Evolutionary conservation across 768 basidiomycete species (phyloP), one percentile per base, ranked within the genome.

Genomic region (Zangia roseola): DNA sequence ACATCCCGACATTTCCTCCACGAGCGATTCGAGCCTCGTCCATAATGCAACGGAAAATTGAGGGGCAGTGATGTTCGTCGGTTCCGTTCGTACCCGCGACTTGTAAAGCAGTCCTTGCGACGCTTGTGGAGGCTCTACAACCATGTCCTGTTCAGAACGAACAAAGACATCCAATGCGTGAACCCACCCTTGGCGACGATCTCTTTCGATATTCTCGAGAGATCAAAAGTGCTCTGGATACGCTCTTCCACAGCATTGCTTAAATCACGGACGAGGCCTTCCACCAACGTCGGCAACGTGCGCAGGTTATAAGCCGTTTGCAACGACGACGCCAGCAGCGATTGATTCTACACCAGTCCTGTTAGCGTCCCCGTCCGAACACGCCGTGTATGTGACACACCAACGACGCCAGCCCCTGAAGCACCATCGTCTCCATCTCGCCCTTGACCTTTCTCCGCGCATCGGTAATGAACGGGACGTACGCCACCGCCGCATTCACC

Each of bases 291-390:
- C 0, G 95, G 90, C 10, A 99, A 75, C 14, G 90, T 80, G 24
- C 87, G 79, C 13, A 99, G 80, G 63, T 97, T 99, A 69, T 92
- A 89, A 5, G 95, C 94, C 2, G 93, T 97, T 74, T 98, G 97
- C 12, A 99, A 76, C 0, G 95, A 92, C 1, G 92, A 94, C 0
- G 94, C 92, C 1, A 99, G 78, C 16, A 95, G 70, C 2, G 92
- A 83, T 70, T 91, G 93, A 60, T 98, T 89, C 94, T 97, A 47
- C 16, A 17, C 17, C 31, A n/a, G n/a, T n/a, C 14, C 0, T 12
- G 12, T 55, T 40, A 39, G 24, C 4, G 37, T 10, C 13, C 1
- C 6, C 1, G 28, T n/a, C 24, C 33, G 7, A 33, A n/a, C 14
- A 10, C 33, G 17, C 10, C 21, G 36, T 10, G 24, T 37, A 36